Percentiles rank a stretch among this genome's conserved stretches.
Evolutionary conservation across 2,329 filamentous ascomycete genomes (phyloP).

Genomic region (Rutstroemia sydowiana): DNA sequence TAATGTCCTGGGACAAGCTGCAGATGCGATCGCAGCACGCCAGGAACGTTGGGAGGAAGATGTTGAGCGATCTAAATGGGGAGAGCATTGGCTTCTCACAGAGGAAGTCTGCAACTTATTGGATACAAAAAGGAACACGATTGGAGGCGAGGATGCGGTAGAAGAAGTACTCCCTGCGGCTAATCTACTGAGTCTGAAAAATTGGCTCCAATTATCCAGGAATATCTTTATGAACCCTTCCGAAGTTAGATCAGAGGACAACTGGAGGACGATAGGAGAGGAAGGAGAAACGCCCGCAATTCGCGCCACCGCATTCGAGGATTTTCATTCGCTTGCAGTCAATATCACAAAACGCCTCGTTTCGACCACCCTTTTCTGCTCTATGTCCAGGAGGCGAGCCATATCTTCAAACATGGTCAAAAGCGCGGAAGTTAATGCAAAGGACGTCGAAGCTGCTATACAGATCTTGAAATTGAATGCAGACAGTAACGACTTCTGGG

Average conservation of each 20-base stretch:
- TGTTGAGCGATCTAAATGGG: slow-evolving; percentile 53
- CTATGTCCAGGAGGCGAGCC: slow-evolving; percentile 59
- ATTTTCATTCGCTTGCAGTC: slow-evolving; percentile 62
- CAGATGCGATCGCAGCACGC: slow-evolving; percentile 55
- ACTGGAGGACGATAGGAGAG: slow-evolving; percentile 58
- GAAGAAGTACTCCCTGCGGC: slow-evolving; percentile 39
- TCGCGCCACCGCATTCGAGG: slow-evolving; percentile 65
- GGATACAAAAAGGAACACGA: slow-evolving; percentile 15
- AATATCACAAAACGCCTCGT: slow-evolving; percentile 65
- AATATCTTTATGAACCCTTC: slow-evolving; percentile 68
- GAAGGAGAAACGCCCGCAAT: slow-evolving; percentile 55
- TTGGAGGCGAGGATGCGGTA: slow-evolving; percentile 23
- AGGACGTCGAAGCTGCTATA: slow-evolving; percentile 45
- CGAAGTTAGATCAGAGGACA: slow-evolving; percentile 48
- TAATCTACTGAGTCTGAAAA: slow-evolving; percentile 48
- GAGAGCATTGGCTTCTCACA: slow-evolving; percentile 57
- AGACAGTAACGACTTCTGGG: slow-evolving; percentile 43
- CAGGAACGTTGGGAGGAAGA: slow-evolving; percentile 57
- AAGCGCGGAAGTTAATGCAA: slow-evolving; percentile 20
- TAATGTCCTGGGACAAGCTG: slow-evolving; percentile 57
- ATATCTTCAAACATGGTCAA: slow-evolving; percentile 26
- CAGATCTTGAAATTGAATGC: slow-evolving; percentile 44
- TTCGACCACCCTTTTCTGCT: slow-evolving; percentile 60
- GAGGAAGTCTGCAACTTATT: slow-evolving; percentile 21
- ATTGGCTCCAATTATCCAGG: slow-evolving; percentile 58